phyloP scores from a whole-genome alignment of 345 rosid species.

The Erucastrum elatum region DNA sequence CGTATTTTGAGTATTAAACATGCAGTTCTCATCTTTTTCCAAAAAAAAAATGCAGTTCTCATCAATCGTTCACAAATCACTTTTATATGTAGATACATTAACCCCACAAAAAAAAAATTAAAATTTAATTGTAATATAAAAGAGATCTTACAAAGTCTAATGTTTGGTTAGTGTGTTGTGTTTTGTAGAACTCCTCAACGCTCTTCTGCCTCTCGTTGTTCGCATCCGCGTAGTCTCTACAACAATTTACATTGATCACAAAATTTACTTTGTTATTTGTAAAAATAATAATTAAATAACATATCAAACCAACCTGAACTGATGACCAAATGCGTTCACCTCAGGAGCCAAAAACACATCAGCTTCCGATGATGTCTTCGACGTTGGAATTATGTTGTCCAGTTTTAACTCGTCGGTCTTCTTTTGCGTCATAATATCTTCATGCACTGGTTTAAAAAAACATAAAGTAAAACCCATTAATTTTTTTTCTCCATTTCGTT shows the following conservation, averaged over 20 bases:
- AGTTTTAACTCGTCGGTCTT: constrained; percentile 44
- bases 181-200: constrained; percentile 55
- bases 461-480: background rate
- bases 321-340: constrained; percentile 55
- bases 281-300: background rate
- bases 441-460: background rate
- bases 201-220: constrained; percentile 51
- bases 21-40: background rate
- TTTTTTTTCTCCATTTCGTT: background rate
- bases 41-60: background rate
- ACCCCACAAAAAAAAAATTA: background rate
- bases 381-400: constrained; percentile 34
- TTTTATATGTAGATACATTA: background rate
- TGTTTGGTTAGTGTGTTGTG: constrained; percentile 65
- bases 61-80: background rate
- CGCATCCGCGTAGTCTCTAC: constrained; percentile 48
- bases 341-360: constrained; percentile 53
- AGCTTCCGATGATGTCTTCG: constrained; percentile 10
- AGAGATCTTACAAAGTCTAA: constrained; percentile 52
- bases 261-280: background rate
- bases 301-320: background rate
- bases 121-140: background rate
- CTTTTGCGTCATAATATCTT: constrained; percentile 26
- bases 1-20: background rate
- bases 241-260: background rate